Evolutionary conservation across 2,329 filamentous ascomycete genomes (phyloP).

Genomic region (Plectosphaerella cucumerina): DNA sequence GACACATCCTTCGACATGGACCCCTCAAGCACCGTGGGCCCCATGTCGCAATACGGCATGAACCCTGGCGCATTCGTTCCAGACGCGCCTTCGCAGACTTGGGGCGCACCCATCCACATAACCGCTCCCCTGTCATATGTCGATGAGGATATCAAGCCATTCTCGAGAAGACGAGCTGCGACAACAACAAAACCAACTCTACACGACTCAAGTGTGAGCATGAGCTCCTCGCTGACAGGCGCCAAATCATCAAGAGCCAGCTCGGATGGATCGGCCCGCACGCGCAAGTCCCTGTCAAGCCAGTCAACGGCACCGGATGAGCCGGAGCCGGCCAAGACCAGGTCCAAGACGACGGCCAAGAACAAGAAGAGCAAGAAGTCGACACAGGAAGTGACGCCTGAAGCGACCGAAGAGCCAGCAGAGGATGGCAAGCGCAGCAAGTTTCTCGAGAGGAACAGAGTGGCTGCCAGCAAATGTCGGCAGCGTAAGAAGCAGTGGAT

Average conservation of each 20-base stretch:
- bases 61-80: too few species aligned
- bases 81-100: too few species aligned
- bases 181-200: too few species aligned
- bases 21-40: too few species aligned
- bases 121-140: too few species aligned
- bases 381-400: neutral
- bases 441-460: slow-evolving; percentile 66
- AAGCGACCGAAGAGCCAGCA: slow-evolving; percentile 17
- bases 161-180: too few species aligned
- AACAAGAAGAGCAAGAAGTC: neutral
- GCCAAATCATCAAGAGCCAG: neutral
- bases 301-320: slow-evolving; percentile 13
- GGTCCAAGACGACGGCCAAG: slow-evolving; percentile 12
- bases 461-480: slow-evolving; percentile 71
- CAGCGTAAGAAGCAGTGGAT: slow-evolving; percentile 60
- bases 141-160: too few species aligned
- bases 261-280: slow-evolving; percentile 1
- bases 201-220: too few species aligned
- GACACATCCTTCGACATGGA: neutral
- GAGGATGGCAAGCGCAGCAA: slow-evolving; percentile 42
- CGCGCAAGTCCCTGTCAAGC: slow-evolving; percentile 6
- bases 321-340: slow-evolving; percentile 13
- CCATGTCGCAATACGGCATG: slow-evolving; percentile 5
- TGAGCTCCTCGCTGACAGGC: too few species aligned
- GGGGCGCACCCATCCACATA: too few species aligned